Conservation (phyloP, 352 stramenopile species). For the Phytopythium chamaehyphon region DNA sequence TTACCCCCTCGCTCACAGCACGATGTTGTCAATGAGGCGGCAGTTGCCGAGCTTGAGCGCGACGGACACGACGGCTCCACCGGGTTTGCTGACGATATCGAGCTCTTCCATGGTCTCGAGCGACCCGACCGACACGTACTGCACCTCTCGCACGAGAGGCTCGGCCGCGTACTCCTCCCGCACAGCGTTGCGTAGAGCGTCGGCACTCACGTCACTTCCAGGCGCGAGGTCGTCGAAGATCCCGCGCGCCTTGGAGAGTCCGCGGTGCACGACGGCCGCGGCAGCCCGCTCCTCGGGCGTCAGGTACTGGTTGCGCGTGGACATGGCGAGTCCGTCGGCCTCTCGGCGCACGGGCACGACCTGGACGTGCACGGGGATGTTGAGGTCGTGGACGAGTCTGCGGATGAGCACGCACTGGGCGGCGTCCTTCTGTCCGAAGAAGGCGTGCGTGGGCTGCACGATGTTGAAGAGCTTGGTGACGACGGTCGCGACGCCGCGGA, state of each 20-base stretch:
- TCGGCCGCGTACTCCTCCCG: slow-evolving; percentile 68
- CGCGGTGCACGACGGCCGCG: slow-evolving; percentile 88
- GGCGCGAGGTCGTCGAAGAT: slow-evolving; percentile 29
- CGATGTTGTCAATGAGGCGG: slow-evolving; percentile 98
- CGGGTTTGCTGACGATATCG: slow-evolving; percentile 46
- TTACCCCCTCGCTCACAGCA: slow-evolving; percentile 32
- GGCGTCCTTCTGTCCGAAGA: slow-evolving; percentile 99
- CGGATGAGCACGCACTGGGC: slow-evolving; percentile 96
- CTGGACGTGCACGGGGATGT: slow-evolving; percentile 92
- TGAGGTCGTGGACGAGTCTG: slow-evolving; percentile 95
- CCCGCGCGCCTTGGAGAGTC: slow-evolving; percentile 47
- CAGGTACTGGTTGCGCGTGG: slow-evolving; percentile 98
- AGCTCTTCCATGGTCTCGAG: slow-evolving; percentile 95
- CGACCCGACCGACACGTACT: slow-evolving; percentile 96
- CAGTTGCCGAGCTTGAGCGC: slow-evolving; percentile 94
- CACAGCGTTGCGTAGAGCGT: slow-evolving; percentile 36
- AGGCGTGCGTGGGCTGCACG: slow-evolving; percentile 94
- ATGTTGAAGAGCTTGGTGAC: slow-evolving; percentile 99
- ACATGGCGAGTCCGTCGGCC: slow-evolving; percentile 95
- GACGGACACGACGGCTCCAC: slow-evolving; percentile 92
- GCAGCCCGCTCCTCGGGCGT: slow-evolving; percentile 79
- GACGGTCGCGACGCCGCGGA: slow-evolving; percentile 98
- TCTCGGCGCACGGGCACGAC: slow-evolving; percentile 93
- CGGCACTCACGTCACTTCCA: slow-evolving; percentile 21
- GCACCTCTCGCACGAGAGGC: slow-evolving; percentile 90